phyloP scores from a whole-genome alignment of 495 filamentous ascomycete species.

The Cercophora sp. region DNA sequence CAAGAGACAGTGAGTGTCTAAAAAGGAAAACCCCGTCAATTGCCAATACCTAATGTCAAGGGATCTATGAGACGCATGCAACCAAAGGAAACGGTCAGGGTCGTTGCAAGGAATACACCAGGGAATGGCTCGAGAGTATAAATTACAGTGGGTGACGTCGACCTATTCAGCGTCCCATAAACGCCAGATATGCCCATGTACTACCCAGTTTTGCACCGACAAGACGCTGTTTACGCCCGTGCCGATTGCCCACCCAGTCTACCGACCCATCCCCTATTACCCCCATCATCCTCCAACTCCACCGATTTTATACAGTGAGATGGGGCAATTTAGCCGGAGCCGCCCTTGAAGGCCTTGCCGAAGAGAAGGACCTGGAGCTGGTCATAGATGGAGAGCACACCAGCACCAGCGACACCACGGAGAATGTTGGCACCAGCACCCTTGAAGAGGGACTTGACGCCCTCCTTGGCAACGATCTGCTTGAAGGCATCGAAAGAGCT shows the following conservation, averaged over 20 bases:
- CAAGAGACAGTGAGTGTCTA: no score
- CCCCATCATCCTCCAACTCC: conserved; percentile 30
- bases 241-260: conserved; percentile 23
- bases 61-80: conserved; percentile 45
- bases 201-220: conserved; percentile 27
- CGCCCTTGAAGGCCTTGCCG: conserved; percentile 98
- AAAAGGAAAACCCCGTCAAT: conserved; percentile 24
- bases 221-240: conserved; percentile 20
- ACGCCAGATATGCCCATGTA: conserved; percentile 32
- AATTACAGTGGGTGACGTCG: conserved; percentile 53
- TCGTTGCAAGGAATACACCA: conserved; percentile 50
- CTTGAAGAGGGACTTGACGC: conserved; percentile 98
- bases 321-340: conserved; percentile 63
- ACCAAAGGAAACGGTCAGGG: conserved; percentile 34
- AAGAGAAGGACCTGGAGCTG: conserved; percentile 97
- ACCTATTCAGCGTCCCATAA: conserved; percentile 29
- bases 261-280: conserved; percentile 19
- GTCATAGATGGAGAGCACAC: conserved; percentile 99
- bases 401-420: conserved; percentile 99
- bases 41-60: conserved; percentile 25
- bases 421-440: conserved; percentile 99
- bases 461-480: conserved; percentile 96
- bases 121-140: conserved; percentile 54
- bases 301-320: conserved; percentile 32
- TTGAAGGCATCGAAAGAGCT: conserved; percentile 87